Conservation (phyloP, 1,284 basidiomycete species). For the Ustilago esculenta region DNA sequence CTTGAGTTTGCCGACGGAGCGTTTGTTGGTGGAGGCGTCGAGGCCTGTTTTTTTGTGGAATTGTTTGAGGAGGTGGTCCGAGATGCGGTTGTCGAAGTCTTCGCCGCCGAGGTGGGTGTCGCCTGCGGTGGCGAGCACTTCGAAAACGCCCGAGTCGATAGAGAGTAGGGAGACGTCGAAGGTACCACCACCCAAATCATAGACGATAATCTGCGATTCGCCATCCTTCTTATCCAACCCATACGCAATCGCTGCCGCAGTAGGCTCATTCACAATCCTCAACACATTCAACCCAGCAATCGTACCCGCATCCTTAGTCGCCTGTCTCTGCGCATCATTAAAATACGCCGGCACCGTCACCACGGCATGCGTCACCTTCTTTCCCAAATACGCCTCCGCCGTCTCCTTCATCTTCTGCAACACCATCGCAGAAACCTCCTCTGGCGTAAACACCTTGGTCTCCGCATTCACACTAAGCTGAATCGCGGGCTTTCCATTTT, state of each 20-base stretch:
- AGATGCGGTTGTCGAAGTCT: constrained; percentile 89
- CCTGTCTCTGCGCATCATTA: constrained; percentile 98
- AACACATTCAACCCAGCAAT: constrained; percentile 95
- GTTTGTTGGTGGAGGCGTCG: constrained; percentile 85
- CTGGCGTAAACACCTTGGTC: constrained; percentile 71
- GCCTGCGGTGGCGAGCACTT: constrained; percentile 95
- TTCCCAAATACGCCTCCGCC: constrained; percentile 95
- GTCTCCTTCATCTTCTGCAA: constrained; percentile 99
- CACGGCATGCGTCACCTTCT: constrained; percentile 93
- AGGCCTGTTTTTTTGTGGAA: constrained; percentile 67
- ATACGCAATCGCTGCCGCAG: constrained; percentile 92
- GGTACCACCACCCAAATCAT: constrained; percentile 97
- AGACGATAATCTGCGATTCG: constrained; percentile 95
- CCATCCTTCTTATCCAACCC: constrained; percentile 94
- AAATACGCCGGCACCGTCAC: constrained; percentile 92
- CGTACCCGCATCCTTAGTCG: constrained; percentile 97
- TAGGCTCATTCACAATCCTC: constrained; percentile 99
- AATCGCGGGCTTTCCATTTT: constrained; percentile 66
- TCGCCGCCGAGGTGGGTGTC: constrained; percentile 99
- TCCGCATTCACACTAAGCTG: constrained; percentile 62
- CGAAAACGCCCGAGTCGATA: constrained; percentile 95
- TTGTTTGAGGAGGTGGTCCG: constrained; percentile 67
- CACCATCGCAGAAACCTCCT: constrained; percentile 94
- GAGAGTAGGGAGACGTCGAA: constrained; percentile 98
- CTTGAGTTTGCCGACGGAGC: constrained; percentile 95